phyloP scores from a whole-genome alignment of 305 asterid genomes.

The Plantago coronopus region DNA sequence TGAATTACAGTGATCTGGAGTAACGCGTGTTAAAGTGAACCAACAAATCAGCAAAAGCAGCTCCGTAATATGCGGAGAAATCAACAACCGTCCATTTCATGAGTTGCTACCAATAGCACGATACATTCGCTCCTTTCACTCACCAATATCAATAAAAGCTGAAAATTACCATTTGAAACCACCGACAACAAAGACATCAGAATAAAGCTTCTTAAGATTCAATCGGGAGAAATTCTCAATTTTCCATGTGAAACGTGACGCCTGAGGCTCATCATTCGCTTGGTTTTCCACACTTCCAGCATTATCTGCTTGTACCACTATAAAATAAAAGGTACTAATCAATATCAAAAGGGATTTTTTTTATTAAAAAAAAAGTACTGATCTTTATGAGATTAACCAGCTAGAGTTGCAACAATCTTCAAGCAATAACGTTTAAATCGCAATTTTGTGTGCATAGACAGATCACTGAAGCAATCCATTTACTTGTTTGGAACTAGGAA shows the following conservation, averaged over 20 bases:
- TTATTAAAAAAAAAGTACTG: conserved; percentile 2
- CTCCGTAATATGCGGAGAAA: conserved; percentile 1
- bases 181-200: conserved; percentile 72
- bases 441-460: too few relatives aligned
- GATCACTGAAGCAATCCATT: too few relatives aligned
- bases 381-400: background rate
- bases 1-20: conserved; percentile 7
- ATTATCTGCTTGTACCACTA: conserved; percentile 46
- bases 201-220: conserved; percentile 70
- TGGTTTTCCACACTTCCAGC: conserved; percentile 62
- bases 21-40: conserved; percentile 14
- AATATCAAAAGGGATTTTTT: background rate
- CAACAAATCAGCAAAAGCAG: conserved; percentile 20
- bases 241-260: conserved; percentile 70
- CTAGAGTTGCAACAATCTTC: too few relatives aligned
- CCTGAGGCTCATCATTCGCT: conserved; percentile 78
- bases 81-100: conserved; percentile 1
- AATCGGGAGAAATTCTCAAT: conserved; percentile 67
- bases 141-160: conserved; percentile 7
- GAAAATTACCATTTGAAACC: conserved; percentile 66
- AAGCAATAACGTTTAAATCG: too few relatives aligned
- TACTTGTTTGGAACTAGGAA: too few relatives aligned
- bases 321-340: background rate
- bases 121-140: conserved; percentile 9
- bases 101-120: conserved; percentile 17